Evolutionary conservation across 352 stramenopile species (phyloP).

Genomic region (Phytophthora tentaculata): DNA sequence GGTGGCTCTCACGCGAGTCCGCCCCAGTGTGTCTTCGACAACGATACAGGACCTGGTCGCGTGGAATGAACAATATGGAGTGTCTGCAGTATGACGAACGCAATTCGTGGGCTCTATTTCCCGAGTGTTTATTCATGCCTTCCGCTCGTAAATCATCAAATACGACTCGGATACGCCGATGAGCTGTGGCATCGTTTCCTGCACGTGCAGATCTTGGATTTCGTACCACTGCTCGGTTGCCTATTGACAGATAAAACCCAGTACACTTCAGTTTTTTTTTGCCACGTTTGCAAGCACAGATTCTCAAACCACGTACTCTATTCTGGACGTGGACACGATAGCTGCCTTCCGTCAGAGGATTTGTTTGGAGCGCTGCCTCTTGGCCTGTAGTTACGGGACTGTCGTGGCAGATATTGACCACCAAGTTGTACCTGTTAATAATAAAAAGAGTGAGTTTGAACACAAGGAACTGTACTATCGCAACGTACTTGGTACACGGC

Average conservation of each 20-base stretch:
- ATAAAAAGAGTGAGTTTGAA: constrained; percentile 11
- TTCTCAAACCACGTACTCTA: constrained; percentile 51
- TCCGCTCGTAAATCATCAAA: constrained; percentile 91
- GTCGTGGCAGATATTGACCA: constrained; percentile 98
- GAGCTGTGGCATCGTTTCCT: constrained; percentile 97
- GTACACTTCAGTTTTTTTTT: constrained; percentile 20
- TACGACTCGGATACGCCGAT: constrained; percentile 97
- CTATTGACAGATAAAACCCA: constrained; percentile 41
- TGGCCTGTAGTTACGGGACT: constrained; percentile 92
- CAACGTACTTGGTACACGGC: constrained; percentile 69
- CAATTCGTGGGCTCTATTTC: constrained; percentile 28
- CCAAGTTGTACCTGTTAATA: constrained; percentile 95
- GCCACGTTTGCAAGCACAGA: background rate
- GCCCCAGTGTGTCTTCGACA: constrained; percentile 70
- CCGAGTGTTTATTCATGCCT: constrained; percentile 48
- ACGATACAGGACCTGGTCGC: constrained; percentile 59
- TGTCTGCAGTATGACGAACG: constrained; percentile 52
- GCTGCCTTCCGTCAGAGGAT: constrained; percentile 95
- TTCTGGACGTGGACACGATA: constrained; percentile 98
- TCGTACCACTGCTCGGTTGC: constrained; percentile 98
- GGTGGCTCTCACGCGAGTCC: constrained; percentile 59
- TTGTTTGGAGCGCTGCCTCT: constrained; percentile 87
- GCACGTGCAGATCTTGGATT: constrained; percentile 98
- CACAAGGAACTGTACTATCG: background rate
- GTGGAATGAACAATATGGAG: constrained; percentile 80